Evolutionary conservation across 257 asterid species (phyloP).

Genomic region (Solanum rostratum): DNA sequence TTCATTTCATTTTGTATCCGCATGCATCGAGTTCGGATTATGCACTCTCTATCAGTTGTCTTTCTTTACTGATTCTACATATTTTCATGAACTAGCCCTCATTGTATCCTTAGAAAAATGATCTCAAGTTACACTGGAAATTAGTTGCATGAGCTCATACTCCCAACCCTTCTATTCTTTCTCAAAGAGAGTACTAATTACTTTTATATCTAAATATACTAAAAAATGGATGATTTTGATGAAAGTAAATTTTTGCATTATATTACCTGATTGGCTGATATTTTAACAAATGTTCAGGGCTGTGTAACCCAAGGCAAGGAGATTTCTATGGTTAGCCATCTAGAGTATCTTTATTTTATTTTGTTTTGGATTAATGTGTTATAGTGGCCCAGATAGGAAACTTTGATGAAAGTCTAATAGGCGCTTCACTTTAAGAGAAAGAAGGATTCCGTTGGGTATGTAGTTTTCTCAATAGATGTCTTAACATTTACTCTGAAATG

Average conservation of each 20-base stretch:
- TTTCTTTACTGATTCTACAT: conserved; percentile 84
- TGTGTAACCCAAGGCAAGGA: neutral
- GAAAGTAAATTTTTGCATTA: neutral
- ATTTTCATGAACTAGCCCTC: conserved; percentile 48
- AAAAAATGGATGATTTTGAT: neutral
- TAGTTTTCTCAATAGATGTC: neutral
- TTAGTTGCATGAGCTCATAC: too few species aligned
- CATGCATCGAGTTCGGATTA: conserved; percentile 54
- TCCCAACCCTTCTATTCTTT: neutral
- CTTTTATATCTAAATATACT: neutral
- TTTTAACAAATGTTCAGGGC: neutral
- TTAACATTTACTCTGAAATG: neutral
- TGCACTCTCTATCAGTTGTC: conserved; percentile 86
- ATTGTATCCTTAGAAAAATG: neutral
- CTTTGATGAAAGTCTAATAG: conserved; percentile 87
- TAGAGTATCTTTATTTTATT: neutral
- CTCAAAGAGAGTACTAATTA: neutral
- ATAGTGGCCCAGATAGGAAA: conserved; percentile 94
- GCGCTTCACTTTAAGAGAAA: conserved; percentile 57
- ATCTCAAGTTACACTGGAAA: too few species aligned
- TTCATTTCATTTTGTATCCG: conserved; percentile 22
- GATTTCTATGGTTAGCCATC: neutral
- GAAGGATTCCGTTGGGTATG: conserved; percentile 52
- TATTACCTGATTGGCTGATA: neutral
- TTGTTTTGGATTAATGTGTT: conserved; percentile 24